Evolutionary conservation across 768 basidiomycete genomes (phyloP), one percentile per base, ranked within the genome.

Genomic region (Clitopilus passeckerianus): DNA sequence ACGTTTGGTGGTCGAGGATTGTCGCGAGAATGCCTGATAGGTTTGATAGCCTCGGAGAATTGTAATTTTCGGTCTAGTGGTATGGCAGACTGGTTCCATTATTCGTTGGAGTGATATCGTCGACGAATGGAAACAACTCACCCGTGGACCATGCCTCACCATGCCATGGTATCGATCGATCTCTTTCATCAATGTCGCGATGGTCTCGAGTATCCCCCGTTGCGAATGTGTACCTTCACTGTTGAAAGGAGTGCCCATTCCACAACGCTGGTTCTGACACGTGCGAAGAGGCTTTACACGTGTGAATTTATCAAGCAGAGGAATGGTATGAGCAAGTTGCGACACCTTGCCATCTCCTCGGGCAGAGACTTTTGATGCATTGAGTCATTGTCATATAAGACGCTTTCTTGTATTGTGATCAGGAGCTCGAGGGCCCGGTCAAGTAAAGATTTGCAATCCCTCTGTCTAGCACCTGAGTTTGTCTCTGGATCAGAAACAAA

Each of bases 201-300:
- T 58, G 5, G 22, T 58, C 24, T 20, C 27, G 15, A 24, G n/a
- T 18, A 58, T 58, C 16, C 50, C 57, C 22, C 24, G 9, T 34
- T 44, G 12, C 57, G 44, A 22, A 58, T 58, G 20, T 44, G 33
- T 5, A 46, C 57, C 20, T 58, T 58, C 5, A 58, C 57, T 23
- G 57, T 58, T 15, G 57, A 44, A 14, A 58, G 27, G 22, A 15
- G 23, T 1, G 41, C 24, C 57, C 57, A 58, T 33, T 58, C 57
- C 7, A 18, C 15, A 15, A 58, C 22, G n/a, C 46, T 12, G 20
- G 14, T 34, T 22, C 46, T 23, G 5, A 58, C 44, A 14, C 44
- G 44, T 27, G 33, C 16, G 24, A 58, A 46, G 16, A 41, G 24
- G 18, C 30, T 22, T 12, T 18, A 50, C 10, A 16, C 30, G 22